A percentile compares a stretch with the other conserved stretches of the same genome.
Conservation (phyloP, 2,329 filamentous ascomycete genomes). For the Didymella keratinophila region DNA sequence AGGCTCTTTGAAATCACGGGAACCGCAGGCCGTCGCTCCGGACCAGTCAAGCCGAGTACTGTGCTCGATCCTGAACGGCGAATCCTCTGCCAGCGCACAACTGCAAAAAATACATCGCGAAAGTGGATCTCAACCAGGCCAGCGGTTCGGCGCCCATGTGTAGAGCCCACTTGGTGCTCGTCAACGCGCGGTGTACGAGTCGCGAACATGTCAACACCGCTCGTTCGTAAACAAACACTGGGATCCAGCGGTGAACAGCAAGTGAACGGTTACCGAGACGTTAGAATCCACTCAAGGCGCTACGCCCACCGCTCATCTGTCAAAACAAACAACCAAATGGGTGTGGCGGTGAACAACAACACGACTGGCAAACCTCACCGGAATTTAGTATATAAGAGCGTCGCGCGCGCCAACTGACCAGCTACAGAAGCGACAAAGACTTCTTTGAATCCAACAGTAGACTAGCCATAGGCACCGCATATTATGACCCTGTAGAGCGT, state of each 20-base stretch:
- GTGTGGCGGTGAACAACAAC: constrained; percentile 20
- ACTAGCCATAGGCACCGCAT: not conserved
- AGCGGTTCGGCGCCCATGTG: constrained; percentile 19
- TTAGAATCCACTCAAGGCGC: constrained; percentile 14
- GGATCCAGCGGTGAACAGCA: constrained; percentile 23
- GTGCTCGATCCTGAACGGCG: constrained; percentile 16
- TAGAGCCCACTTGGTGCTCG: constrained; percentile 14
- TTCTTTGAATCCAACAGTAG: not conserved
- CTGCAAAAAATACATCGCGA: constrained; percentile 18
- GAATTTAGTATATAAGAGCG: constrained; percentile 13
- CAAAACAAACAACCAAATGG: constrained; percentile 19
- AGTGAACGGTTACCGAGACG: constrained; percentile 22
- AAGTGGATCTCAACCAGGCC: constrained; percentile 18
- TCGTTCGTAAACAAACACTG: constrained; percentile 23
- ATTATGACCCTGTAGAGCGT: not conserved
- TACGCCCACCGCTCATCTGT: constrained; percentile 22
- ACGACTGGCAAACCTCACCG: constrained; percentile 8
- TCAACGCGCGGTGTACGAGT: constrained; percentile 15
- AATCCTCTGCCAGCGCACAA: constrained; percentile 23
- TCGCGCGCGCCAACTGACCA: not conserved
- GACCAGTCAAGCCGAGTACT: constrained; percentile 13
- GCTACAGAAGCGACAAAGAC: not conserved
- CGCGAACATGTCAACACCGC: constrained; percentile 23
- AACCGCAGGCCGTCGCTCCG: constrained; percentile 6
- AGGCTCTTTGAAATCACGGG: constrained; percentile 18